phyloP scores from a whole-genome alignment of 495 filamentous ascomycete genomes.

The Tetracladium marchalianum region DNA sequence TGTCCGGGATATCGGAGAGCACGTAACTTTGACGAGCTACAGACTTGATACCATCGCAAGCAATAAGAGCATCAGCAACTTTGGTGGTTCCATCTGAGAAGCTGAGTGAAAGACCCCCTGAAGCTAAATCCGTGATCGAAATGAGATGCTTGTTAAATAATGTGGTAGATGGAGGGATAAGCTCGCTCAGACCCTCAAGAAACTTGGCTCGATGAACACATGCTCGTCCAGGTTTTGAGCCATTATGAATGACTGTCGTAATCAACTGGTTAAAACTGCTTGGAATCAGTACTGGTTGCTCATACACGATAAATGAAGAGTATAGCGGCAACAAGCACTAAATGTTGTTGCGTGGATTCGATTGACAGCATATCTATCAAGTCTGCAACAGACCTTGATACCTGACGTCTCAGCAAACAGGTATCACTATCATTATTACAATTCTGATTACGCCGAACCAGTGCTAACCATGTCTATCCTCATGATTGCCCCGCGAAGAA shows the following conservation, averaged over 20 bases:
- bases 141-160: conserved; percentile 15
- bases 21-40: conserved; percentile 26
- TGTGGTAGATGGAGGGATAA: conserved; percentile 5
- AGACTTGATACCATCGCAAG: conserved; percentile 49
- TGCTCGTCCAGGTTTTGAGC: background rate
- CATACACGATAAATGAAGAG: background rate
- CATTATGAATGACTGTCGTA: background rate
- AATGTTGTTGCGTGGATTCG: too few species aligned
- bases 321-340: too few species aligned
- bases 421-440: too few species aligned
- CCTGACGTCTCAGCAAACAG: too few species aligned
- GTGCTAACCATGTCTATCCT: too few species aligned
- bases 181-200: conserved; percentile 13
- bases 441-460: too few species aligned
- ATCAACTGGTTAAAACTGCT: conserved; percentile 5
- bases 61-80: conserved; percentile 45
- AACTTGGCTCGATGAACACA: conserved; percentile 12
- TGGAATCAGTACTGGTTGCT: background rate
- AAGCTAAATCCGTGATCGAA: conserved; percentile 20
- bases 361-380: too few species aligned
- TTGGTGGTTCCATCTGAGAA: conserved; percentile 28
- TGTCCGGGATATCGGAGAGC: conserved; percentile 18
- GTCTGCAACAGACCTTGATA: too few species aligned
- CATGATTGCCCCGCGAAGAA: too few species aligned
- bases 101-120: conserved; percentile 26